phyloP scores from a whole-genome alignment of 768 basidiomycete species.

The Tephrocybe sp. region DNA sequence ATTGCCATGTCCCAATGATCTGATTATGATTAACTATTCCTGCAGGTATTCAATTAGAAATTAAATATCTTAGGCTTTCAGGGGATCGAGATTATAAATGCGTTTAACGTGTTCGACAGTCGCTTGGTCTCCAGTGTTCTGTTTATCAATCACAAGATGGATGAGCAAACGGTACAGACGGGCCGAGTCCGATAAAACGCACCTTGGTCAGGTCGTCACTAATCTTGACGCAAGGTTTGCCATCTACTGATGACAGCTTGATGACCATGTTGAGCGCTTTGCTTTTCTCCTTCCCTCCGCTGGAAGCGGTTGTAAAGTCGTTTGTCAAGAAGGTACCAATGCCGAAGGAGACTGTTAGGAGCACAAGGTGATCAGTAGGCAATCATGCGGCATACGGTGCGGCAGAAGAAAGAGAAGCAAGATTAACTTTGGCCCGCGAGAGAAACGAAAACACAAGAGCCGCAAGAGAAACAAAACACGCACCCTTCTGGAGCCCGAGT shows the following conservation, averaged over 20 bases:
- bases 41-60: background rate
- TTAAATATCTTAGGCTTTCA: background rate
- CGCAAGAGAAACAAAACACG: conserved; percentile 13
- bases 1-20: background rate
- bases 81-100: conserved; percentile 37
- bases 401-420: background rate
- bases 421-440: no score
- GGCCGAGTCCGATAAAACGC: conserved; percentile 7
- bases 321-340: conserved; percentile 94
- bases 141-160: background rate
- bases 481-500: conserved; percentile 67
- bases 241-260: conserved; percentile 78
- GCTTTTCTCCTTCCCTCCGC: conserved; percentile 54
- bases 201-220: conserved; percentile 90
- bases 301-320: conserved; percentile 63
- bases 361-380: background rate
- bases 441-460: background rate
- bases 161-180: background rate
- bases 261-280: conserved; percentile 94
- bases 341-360: conserved; percentile 89
- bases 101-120: conserved; percentile 62
- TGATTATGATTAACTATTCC: background rate
- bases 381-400: background rate
- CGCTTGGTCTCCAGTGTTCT: conserved; percentile 71
- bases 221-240: conserved; percentile 83